Evolutionary conservation across 257 asterid genomes (phyloP).

Genomic region (Asclepias syriaca): DNA sequence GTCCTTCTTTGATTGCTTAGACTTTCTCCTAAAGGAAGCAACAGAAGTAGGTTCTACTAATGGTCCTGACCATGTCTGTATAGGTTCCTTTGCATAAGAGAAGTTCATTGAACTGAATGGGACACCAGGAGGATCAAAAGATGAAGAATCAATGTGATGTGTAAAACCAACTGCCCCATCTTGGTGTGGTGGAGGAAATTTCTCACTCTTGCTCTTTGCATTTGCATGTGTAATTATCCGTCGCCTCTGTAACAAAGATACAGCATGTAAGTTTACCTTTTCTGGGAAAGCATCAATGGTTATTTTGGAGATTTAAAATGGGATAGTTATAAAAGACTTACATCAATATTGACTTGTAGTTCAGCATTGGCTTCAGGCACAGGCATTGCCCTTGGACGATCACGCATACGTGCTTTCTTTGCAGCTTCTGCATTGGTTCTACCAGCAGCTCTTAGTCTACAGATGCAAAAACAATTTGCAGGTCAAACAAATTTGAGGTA

Average conservation of each 20-base stretch:
- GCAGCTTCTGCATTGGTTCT: constrained; percentile 50
- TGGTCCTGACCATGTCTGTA: constrained; percentile 86
- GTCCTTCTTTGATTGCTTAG: constrained; percentile 50
- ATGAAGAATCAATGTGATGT: constrained; percentile 51
- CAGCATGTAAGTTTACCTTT: neutral
- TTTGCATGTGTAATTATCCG: constrained; percentile 67
- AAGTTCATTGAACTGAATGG: constrained; percentile 72
- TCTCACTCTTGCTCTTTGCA: constrained; percentile 86
- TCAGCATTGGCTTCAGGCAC: constrained; percentile 92
- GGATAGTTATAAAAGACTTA: constrained; percentile 28
- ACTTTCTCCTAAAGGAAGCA: constrained; percentile 46
- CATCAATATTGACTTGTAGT: constrained; percentile 77
- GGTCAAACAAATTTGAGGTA: neutral
- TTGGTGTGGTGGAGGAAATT: constrained; percentile 87
- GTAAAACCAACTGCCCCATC: constrained; percentile 76
- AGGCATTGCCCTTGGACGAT: constrained; percentile 56
- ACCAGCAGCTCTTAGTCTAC: constrained; percentile 64
- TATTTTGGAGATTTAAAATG: neutral
- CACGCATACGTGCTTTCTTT: constrained; percentile 63
- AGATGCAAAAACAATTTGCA: constrained; percentile 14
- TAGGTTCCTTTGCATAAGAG: constrained; percentile 70
- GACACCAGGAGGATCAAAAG: constrained; percentile 56
- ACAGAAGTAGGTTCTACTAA: constrained; percentile 43
- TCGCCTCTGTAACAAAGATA: constrained; percentile 46
- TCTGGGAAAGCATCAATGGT: neutral